Evolutionary conservation across 2,329 filamentous ascomycete genomes (phyloP).

Genomic region (Paecilomyces formosus): DNA sequence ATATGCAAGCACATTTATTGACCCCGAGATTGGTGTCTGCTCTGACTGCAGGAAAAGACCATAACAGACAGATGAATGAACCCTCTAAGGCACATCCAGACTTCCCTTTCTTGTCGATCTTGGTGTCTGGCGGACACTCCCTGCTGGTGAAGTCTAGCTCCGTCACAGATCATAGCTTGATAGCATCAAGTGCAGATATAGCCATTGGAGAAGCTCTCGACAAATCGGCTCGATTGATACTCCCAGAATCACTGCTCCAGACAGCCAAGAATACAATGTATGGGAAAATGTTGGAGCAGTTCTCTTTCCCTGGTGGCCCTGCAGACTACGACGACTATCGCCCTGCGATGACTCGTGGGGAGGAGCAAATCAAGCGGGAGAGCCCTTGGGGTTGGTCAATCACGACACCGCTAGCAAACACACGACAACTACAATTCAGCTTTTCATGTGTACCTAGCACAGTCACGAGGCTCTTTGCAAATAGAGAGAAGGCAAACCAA

Average conservation of each 20-base stretch:
- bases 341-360: constrained; percentile 50
- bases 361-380: constrained; percentile 49
- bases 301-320: constrained; percentile 57
- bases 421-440: constrained; percentile 57
- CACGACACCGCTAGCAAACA: constrained; percentile 57
- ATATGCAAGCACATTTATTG: constrained; percentile 95
- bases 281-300: constrained; percentile 68
- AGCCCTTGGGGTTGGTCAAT: constrained; percentile 60
- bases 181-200: constrained; percentile 69
- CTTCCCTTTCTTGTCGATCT: constrained; percentile 81
- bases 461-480: constrained; percentile 51
- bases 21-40: constrained; percentile 72
- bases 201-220: constrained; percentile 88
- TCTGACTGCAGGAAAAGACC: constrained; percentile 32
- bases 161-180: constrained; percentile 61
- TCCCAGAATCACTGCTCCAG: constrained; percentile 56
- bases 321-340: constrained; percentile 43
- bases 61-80: constrained; percentile 4
- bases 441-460: constrained; percentile 66
- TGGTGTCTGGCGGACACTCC: constrained; percentile 90
- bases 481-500: constrained; percentile 21
- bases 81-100: constrained; percentile 32
- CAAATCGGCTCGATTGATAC: constrained; percentile 69
- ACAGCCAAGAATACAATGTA: constrained; percentile 63
- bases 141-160: constrained; percentile 69